Conservation (phyloP, 768 basidiomycete species). For the Dacryopinax primogenitus region DNA sequence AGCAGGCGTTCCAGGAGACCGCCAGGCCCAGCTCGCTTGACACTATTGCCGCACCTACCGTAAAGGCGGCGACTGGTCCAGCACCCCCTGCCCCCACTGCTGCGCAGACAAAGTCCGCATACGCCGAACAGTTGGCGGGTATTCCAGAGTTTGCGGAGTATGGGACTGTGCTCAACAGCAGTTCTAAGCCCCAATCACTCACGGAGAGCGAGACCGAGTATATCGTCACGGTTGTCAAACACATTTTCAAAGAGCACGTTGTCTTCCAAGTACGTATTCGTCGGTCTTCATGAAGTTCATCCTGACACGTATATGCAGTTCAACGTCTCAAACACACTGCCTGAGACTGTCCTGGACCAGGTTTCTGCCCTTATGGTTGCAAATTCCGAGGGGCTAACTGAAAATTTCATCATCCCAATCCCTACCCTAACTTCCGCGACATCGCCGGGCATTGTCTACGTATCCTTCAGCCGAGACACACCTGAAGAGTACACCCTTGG, state of each 20-base stretch:
- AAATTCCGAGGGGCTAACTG: slow-evolving; percentile 58
- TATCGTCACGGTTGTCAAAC: slow-evolving; percentile 91
- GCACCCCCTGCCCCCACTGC: slow-evolving; percentile 47
- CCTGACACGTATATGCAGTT: slow-evolving; percentile 41
- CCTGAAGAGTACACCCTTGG: slow-evolving; percentile 67
- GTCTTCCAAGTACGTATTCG: slow-evolving; percentile 78
- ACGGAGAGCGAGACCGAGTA: slow-evolving; percentile 98
- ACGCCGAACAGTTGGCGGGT: slow-evolving; percentile 69
- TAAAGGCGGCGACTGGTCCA: slow-evolving; percentile 43
- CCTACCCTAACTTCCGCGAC: slow-evolving; percentile 52
- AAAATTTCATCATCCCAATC: slow-evolving; percentile 89
- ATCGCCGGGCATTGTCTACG: slow-evolving; percentile 80
- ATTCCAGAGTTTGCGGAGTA: slow-evolving; percentile 78
- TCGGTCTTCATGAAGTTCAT: not conserved
- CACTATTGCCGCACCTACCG: slow-evolving; percentile 58
- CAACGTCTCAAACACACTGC: slow-evolving; percentile 93
- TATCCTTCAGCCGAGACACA: slow-evolving; percentile 75
- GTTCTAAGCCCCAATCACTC: slow-evolving; percentile 58
- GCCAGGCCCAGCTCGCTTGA: slow-evolving; percentile 80
- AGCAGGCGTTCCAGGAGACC: slow-evolving; percentile 78
- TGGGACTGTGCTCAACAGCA: slow-evolving; percentile 80
- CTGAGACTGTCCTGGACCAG: slow-evolving; percentile 87
- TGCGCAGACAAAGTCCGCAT: slow-evolving; percentile 78
- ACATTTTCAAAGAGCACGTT: slow-evolving; percentile 86
- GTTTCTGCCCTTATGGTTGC: slow-evolving; percentile 89